Evolutionary conservation across 495 filamentous ascomycete genomes (phyloP), one percentile per base, ranked within the genome.

Genomic region (Penicillium odoratum): DNA sequence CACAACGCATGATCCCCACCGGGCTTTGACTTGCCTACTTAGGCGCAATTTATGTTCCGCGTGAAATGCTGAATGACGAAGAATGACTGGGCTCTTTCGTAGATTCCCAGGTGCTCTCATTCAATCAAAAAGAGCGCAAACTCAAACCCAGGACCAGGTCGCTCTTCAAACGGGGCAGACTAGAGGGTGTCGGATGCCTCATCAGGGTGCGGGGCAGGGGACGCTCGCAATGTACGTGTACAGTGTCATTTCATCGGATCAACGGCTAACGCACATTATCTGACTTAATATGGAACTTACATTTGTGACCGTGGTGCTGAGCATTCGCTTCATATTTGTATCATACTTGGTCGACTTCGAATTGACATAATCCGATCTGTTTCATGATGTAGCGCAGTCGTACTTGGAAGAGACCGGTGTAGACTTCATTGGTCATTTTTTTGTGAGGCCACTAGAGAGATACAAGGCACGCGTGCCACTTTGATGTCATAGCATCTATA

Each of bases 261-360:
- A 16, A 48, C 3, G 45, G 45, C 45, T 48, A 26, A 48, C 45
- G n/a, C 26, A 9, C 45, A 0, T 2, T 48, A 30, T 15, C n/a
- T 5, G n/a, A n/a, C n/a, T n/a, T n/a, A 0, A 30, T 48, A 30
- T 30, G 45, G 26, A 28, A 48, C 45, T 11, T 30, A 48, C 8
- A 5, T 29, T 48, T 48, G 26, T 48, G 26, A 26, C 45, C 26
- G 13, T 30, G 45, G 31, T 30, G 26, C 45, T 30, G 26, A 48
- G 26, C 21, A 48, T 48, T 48, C 31, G 45, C 9, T n/a, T 28
- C 26, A 48, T 48, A 13, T 48, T 48, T 30, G 45, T 48, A 48
- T 48, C 26, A 48, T 48, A 48, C 45, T 26, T 48, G 45, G 2
- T 48, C n/a, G 26, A 48, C 45, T 48, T 48, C 11, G 45, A 48